phyloP scores from a whole-genome alignment of 2,329 filamentous ascomycete genomes.

The Monilinia laxa region DNA sequence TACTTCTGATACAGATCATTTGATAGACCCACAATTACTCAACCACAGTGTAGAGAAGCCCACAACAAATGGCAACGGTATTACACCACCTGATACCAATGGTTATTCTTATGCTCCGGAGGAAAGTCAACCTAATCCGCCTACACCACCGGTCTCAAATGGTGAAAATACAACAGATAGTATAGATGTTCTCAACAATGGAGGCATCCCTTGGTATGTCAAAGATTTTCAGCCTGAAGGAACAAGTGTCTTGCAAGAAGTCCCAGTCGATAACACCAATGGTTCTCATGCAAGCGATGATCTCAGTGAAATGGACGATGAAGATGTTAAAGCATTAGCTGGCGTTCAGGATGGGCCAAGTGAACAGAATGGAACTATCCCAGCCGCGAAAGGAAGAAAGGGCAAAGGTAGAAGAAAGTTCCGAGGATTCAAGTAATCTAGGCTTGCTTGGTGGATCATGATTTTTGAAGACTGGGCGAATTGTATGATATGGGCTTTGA shows the following conservation, averaged over 20 bases:
- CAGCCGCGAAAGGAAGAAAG: slow-evolving; percentile 33
- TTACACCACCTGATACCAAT: slow-evolving; percentile 48
- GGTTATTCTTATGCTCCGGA: slow-evolving; percentile 43
- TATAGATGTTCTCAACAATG: slow-evolving; percentile 55
- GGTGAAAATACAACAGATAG: slow-evolving; percentile 44
- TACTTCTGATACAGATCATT: slow-evolving; percentile 34
- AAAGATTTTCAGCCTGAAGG: slow-evolving; percentile 75
- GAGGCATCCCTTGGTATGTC: slow-evolving; percentile 87
- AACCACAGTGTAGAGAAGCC: slow-evolving; percentile 26
- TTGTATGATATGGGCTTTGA: slow-evolving; percentile 21
- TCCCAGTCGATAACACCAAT: slow-evolving; percentile 60
- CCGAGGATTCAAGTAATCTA: slow-evolving; percentile 27
- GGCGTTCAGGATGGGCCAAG: slow-evolving; percentile 39
- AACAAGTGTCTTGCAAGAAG: slow-evolving; percentile 67
- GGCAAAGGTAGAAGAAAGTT: slow-evolving; percentile 35
- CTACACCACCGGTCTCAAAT: slow-evolving; percentile 67
- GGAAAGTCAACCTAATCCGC: slow-evolving; percentile 44
- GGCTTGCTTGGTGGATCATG: neutral
- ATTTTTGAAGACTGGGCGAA: neutral
- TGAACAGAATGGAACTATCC: slow-evolving; percentile 22
- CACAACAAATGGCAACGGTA: slow-evolving; percentile 39
- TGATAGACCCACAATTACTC: slow-evolving; percentile 26
- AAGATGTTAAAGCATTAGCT: slow-evolving; percentile 71
- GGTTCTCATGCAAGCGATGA: slow-evolving; percentile 75
- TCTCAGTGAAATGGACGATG: slow-evolving; percentile 87